phyloP scores from a whole-genome alignment of 2,329 filamentous ascomycete species.

The Trichoderma simmonsii region DNA sequence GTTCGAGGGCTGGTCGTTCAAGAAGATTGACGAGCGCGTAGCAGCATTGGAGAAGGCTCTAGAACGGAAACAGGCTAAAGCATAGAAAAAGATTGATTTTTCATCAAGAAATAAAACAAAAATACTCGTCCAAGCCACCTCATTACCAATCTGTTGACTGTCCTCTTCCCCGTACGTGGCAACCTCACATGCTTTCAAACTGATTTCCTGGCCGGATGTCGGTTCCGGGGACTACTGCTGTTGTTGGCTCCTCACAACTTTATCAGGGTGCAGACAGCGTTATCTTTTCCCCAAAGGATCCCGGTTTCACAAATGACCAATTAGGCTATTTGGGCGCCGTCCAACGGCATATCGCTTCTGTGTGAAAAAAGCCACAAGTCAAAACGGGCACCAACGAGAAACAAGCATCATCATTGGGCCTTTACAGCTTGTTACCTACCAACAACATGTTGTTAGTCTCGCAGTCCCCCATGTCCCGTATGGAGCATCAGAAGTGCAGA shows the following conservation, averaged over 20 bases:
- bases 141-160: neutral
- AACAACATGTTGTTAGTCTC: neutral
- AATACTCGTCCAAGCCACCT: neutral
- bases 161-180: neutral
- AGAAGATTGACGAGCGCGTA: constrained; percentile 38
- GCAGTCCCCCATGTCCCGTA: neutral
- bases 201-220: neutral
- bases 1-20: constrained; percentile 37
- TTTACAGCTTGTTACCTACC: neutral
- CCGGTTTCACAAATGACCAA: neutral
- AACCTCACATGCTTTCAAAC: neutral
- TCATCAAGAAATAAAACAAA: neutral
- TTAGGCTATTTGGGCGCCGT: neutral
- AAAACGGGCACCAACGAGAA: neutral
- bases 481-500: neutral
- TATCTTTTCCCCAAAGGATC: neutral
- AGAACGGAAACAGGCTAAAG: neutral
- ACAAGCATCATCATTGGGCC: neutral
- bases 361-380: neutral
- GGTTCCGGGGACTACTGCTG: neutral
- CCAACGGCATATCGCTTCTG: neutral
- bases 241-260: neutral
- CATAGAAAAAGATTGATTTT: neutral
- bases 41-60: constrained; percentile 31
- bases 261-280: neutral